Evolutionary conservation across 108 stramenopile genomes (phyloP).

Genomic region (Nitzschia putrida): DNA sequence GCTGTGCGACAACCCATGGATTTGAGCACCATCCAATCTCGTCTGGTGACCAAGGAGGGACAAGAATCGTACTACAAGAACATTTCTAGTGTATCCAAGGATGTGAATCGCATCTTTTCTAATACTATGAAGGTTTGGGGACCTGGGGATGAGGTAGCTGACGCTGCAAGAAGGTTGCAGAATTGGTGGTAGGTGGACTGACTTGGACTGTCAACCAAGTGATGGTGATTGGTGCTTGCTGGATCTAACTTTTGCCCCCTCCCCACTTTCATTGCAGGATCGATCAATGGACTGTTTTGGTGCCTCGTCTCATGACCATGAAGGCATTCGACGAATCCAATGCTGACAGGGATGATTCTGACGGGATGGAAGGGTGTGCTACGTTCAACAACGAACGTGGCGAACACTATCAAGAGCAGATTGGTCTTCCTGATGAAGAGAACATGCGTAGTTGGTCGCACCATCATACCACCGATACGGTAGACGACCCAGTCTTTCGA

Average conservation of each 20-base stretch:
- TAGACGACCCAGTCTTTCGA: conserved; percentile 92
- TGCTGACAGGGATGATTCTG: conserved; percentile 15
- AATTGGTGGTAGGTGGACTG: conserved; percentile 54
- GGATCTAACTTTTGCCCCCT: no score
- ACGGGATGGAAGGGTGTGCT: conserved; percentile 26
- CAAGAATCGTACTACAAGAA: conserved; percentile 54
- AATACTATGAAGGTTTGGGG: conserved; percentile 90
- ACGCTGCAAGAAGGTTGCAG: conserved; percentile 74
- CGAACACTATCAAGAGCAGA: conserved; percentile 88
- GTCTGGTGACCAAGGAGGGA: conserved; percentile 41
- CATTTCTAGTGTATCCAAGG: conserved; percentile 85
- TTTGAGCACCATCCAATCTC: conserved; percentile 66
- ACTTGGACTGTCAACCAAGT: no score
- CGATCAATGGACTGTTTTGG: conserved; percentile 76
- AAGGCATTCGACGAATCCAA: conserved; percentile 58
- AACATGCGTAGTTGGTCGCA: conserved; percentile 94
- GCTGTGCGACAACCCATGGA: conserved; percentile 92
- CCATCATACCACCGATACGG: conserved; percentile 87
- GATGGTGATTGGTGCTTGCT: no score
- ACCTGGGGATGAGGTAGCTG: conserved; percentile 68
- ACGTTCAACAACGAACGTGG: conserved; percentile 72
- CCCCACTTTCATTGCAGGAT: conserved; percentile 4
- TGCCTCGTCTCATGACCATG: conserved; percentile 84
- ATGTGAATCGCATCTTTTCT: conserved; percentile 89
- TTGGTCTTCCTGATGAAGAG: conserved; percentile 94